Evolutionary conservation across 2,329 filamentous ascomycete species (phyloP).

Genomic region (Cladophialophora immunda): DNA sequence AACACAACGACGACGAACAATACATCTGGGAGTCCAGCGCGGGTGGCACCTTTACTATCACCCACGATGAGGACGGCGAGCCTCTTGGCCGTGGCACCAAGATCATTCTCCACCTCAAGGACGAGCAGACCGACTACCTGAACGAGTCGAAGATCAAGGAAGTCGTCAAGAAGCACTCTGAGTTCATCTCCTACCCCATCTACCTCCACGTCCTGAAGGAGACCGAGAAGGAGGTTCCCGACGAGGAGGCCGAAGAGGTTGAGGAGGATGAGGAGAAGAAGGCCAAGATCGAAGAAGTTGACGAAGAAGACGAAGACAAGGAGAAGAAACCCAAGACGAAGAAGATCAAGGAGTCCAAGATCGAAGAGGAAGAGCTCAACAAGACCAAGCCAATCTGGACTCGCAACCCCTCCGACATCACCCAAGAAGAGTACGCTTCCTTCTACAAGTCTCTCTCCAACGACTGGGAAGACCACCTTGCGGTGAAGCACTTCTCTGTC

Average conservation of each 20-base stretch:
- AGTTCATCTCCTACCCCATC: slow-evolving; percentile 99
- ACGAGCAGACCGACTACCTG: slow-evolving; percentile 97
- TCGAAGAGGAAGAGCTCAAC: slow-evolving; percentile 99
- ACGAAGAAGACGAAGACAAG: slow-evolving; percentile 81
- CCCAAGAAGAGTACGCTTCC: slow-evolving; percentile 92
- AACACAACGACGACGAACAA: slow-evolving; percentile 99
- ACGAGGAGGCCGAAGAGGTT: slow-evolving; percentile 86
- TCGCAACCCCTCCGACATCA: slow-evolving; percentile 95
- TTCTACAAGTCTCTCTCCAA: slow-evolving; percentile 99
- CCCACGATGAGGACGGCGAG: slow-evolving; percentile 88
- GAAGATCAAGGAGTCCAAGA: slow-evolving; percentile 98
- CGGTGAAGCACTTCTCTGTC: slow-evolving; percentile 99
- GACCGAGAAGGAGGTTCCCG: slow-evolving; percentile 97
- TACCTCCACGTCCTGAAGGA: slow-evolving; percentile 99
- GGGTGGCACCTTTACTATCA: slow-evolving; percentile 96
- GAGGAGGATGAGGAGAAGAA: slow-evolving; percentile 86
- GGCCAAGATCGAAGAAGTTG: slow-evolving; percentile 92
- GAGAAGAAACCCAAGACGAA: slow-evolving; percentile 98
- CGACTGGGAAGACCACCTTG: slow-evolving; percentile 99
- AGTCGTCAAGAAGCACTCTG: slow-evolving; percentile 99
- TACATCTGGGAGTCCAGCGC: slow-evolving; percentile 99
- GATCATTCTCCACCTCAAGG: slow-evolving; percentile 99
- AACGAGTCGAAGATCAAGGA: slow-evolving; percentile 99
- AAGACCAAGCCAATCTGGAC: slow-evolving; percentile 99
- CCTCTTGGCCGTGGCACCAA: slow-evolving; percentile 92